phyloP scores from a whole-genome alignment of 805 yeast species.

The Danielozyma ontarioensis region DNA sequence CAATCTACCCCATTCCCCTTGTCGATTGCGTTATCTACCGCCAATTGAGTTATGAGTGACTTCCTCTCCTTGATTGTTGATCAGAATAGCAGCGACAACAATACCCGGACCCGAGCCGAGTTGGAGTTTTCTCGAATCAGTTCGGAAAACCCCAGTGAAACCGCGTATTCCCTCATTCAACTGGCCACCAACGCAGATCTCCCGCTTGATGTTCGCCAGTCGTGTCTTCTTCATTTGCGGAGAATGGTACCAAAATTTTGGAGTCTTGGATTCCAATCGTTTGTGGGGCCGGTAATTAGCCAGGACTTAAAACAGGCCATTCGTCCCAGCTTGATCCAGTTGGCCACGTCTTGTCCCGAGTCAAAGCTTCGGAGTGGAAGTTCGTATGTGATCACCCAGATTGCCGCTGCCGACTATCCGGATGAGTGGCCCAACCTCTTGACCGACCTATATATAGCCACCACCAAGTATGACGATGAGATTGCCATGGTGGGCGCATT shows the following conservation, averaged over 20 bases:
- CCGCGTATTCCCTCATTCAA: slow-evolving; percentile 38
- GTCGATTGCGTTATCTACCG: too few species aligned
- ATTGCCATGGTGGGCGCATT: slow-evolving; percentile 48
- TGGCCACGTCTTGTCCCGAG: slow-evolving; percentile 40
- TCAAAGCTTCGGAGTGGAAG: slow-evolving; percentile 62
- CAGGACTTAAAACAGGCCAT: slow-evolving; percentile 48
- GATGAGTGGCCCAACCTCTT: slow-evolving; percentile 90
- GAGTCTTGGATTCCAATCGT: slow-evolving; percentile 80
- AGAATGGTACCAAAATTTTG: slow-evolving; percentile 67
- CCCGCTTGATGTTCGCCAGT: slow-evolving; percentile 46
- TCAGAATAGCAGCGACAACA: slow-evolving; percentile 46
- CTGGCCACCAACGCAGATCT: slow-evolving; percentile 29
- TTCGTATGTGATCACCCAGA: slow-evolving; percentile 73
- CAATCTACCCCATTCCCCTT: too few species aligned
- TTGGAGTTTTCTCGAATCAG: slow-evolving; percentile 37
- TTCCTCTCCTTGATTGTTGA: slow-evolving; percentile 14
- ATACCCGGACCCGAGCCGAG: slow-evolving; percentile 49
- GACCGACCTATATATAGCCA: slow-evolving; percentile 38
- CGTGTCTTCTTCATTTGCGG: slow-evolving; percentile 62
- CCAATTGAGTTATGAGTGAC: too few species aligned
- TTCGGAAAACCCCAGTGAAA: slow-evolving; percentile 45
- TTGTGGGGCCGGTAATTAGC: slow-evolving; percentile 57
- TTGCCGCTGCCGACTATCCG: slow-evolving; percentile 86
- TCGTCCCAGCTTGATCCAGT: slow-evolving; percentile 44
- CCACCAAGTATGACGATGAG: slow-evolving; percentile 24